Percentiles rank a stretch among this genome's conserved stretches.
Conservation (phyloP, 1,139 yeast genomes). For the Wickerhamiella pararugosa region DNA sequence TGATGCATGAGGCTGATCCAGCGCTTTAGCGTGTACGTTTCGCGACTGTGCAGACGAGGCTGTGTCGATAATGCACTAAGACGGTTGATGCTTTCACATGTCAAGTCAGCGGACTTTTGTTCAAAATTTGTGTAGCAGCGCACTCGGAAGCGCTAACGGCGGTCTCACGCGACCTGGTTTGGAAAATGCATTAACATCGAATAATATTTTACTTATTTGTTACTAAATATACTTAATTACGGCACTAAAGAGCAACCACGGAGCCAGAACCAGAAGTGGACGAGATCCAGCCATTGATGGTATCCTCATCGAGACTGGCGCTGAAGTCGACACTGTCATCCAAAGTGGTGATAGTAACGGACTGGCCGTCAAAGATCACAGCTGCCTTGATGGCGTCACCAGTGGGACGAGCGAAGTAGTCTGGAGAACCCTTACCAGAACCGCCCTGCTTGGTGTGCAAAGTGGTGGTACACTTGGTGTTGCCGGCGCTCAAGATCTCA, state of each 20-base stretch:
- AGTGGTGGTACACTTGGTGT: slow-evolving; percentile 60
- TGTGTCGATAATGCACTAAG: too few relatives aligned
- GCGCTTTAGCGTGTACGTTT: too few relatives aligned
- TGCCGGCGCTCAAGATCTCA: slow-evolving; percentile 65
- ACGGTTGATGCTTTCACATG: too few relatives aligned
- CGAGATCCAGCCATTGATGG: slow-evolving; percentile 20
- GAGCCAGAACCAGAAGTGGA: slow-evolving; percentile 6
- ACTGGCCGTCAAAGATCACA: slow-evolving; percentile 51
- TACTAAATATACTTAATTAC: background rate
- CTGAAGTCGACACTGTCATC: slow-evolving; percentile 41
- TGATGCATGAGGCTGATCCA: too few relatives aligned
- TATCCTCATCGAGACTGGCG: slow-evolving; percentile 33
- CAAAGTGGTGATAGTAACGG: slow-evolving; percentile 41
- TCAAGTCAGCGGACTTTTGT: too few relatives aligned
- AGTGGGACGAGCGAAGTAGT: slow-evolving; percentile 77
- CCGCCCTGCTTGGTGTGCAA: slow-evolving; percentile 63
- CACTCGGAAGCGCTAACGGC: background rate
- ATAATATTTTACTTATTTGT: background rate
- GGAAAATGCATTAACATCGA: background rate
- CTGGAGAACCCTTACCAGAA: slow-evolving; percentile 59
- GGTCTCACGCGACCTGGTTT: background rate
- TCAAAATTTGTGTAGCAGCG: too few relatives aligned
- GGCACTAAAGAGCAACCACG: slow-evolving; percentile 1
- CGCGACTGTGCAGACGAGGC: too few relatives aligned
- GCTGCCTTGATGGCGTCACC: slow-evolving; percentile 74